Evolutionary conservation across 164 flowering plant genomes (phyloP).

Genomic region (Aristolochia fimbriata): DNA sequence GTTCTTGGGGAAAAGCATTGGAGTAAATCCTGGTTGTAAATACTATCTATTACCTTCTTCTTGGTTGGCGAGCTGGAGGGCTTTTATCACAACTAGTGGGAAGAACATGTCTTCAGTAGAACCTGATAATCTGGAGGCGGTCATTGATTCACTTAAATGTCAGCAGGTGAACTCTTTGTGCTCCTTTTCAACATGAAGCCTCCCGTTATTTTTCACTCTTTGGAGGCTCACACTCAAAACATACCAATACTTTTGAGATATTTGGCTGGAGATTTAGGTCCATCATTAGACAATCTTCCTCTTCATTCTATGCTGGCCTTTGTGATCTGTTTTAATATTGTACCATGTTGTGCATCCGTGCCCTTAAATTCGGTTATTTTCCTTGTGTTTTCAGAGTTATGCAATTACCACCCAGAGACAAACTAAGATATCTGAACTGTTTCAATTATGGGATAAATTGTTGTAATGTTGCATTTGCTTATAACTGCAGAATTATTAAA

Average conservation of each 20-base stretch:
- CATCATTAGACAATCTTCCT: too few relatives aligned
- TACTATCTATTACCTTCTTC: conserved; percentile 81
- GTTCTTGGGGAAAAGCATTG: conserved; percentile 45
- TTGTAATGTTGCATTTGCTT: background rate
- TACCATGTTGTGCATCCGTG: too few relatives aligned
- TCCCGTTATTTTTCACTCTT: background rate
- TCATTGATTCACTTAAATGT: conserved; percentile 53
- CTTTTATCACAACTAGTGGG: conserved; percentile 52
- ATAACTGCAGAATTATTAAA: background rate
- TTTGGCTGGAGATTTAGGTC: too few relatives aligned
- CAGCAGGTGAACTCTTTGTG: conserved; percentile 33
- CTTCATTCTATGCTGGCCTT: too few relatives aligned
- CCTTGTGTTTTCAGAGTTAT: too few relatives aligned
- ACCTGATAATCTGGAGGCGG: conserved; percentile 53
- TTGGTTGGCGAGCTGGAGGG: conserved; percentile 83
- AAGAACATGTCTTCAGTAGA: conserved; percentile 44
- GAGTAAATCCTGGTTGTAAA: conserved; percentile 44
- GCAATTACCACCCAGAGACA: background rate
- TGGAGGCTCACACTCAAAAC: background rate
- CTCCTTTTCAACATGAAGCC: background rate
- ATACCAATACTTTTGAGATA: background rate
- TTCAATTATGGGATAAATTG: background rate
- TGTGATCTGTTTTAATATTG: too few relatives aligned
- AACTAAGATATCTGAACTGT: background rate
- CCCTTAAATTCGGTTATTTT: too few relatives aligned